A percentile compares a stretch with the other conserved stretches of the same genome.
Evolutionary conservation across 148 eudicot species (phyloP).

Genomic region (Chenopodium suecicum): DNA sequence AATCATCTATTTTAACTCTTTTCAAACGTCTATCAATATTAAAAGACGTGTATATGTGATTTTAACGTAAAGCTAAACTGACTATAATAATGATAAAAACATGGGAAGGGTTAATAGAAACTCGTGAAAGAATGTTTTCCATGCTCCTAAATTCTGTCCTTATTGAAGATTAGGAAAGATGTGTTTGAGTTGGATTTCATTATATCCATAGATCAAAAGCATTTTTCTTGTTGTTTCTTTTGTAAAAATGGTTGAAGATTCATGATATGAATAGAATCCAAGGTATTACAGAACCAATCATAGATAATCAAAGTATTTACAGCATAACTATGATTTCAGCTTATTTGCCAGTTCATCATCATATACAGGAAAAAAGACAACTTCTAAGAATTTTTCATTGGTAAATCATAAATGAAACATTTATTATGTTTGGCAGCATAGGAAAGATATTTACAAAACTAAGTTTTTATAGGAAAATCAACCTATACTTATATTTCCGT

Average conservation of each 20-base stretch:
- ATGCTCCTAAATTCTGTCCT: neutral
- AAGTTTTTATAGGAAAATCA: no score
- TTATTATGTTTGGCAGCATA: neutral
- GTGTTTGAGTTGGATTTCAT: neutral
- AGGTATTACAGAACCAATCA: conserved; percentile 3
- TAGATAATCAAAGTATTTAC: no score
- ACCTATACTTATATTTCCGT: no score
- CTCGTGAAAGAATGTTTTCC: conserved; percentile 10
- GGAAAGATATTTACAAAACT: neutral
- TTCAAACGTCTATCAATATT: no score
- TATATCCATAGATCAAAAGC: neutral
- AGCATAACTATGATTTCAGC: neutral
- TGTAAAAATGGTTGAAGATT: neutral
- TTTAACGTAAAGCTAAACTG: no score
- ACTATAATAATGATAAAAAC: neutral
- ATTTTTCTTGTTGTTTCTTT: neutral
- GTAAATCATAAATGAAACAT: neutral
- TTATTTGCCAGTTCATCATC: neutral
- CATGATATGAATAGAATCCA: neutral
- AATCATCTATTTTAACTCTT: no score
- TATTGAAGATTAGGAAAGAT: neutral
- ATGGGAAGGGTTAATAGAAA: conserved; percentile 15
- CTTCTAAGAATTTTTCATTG: neutral
- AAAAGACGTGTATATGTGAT: no score
- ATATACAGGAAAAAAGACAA: neutral